A percentile compares a stretch with the other conserved stretches of the same genome.
These are phyloP conservation scores for Fusarium papillatum DNA, from an alignment of 2,329 filamentous ascomycete species.

Conservation along the genomic window DNA sequence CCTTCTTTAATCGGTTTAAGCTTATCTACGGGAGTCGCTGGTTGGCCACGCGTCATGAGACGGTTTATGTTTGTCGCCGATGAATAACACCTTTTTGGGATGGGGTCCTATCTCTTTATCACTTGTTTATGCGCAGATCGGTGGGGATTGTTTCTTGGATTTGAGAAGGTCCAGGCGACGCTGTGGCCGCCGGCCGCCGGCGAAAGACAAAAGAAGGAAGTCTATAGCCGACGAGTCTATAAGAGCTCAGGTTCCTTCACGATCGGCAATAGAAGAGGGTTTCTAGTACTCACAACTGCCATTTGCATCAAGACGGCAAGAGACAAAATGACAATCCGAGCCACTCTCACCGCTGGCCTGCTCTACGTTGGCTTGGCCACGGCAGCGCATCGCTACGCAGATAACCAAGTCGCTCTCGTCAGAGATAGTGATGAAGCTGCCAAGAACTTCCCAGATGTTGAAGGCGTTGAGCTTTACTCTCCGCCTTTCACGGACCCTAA, in stretches of 20 bases:
- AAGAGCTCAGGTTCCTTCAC: conserved; percentile 5
- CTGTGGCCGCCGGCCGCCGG: neutral
- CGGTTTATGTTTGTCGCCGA: neutral
- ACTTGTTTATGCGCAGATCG: conserved; percentile 24
- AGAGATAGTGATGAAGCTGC: conserved; percentile 41
- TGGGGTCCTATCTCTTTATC: conserved; percentile 5
- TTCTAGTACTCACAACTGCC: neutral
- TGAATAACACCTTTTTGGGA: neutral
- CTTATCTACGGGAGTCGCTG: neutral
- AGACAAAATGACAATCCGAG: conserved; percentile 19
- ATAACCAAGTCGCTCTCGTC: conserved; percentile 41
- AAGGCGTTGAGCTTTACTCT: conserved; percentile 39
- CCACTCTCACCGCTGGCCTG: conserved; percentile 18
- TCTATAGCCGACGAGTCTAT: conserved; percentile 6
- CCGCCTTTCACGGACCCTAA: conserved; percentile 41
- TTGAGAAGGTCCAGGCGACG: neutral
- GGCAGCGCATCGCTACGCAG: conserved; percentile 40
- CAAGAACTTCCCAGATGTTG: conserved; percentile 38
- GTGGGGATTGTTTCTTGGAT: conserved; percentile 10
- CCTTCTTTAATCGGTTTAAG: conserved; percentile 33
- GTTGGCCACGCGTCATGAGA: neutral
- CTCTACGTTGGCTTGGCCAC: conserved; percentile 32
- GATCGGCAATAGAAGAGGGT: neutral
- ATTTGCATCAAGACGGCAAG: neutral
- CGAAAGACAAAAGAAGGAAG: neutral